These are phyloP conservation scores for Begonia fuchsioides DNA, from an alignment of 306 rosid genomes.

Conservation along the genomic window DNA sequence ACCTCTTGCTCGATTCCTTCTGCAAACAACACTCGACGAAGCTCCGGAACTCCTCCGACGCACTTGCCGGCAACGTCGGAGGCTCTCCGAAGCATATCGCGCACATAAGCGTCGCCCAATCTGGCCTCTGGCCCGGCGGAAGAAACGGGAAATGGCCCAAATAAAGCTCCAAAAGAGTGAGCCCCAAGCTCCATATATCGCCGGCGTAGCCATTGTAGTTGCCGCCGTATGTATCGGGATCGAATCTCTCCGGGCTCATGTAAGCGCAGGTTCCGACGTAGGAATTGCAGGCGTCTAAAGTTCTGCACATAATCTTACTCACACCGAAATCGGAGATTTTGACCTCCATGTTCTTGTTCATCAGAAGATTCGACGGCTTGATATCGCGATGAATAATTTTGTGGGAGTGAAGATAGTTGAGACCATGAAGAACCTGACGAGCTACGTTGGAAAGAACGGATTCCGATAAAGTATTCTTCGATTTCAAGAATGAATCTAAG, in stretches of 20 bases:
- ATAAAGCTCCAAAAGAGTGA: slow-evolving; percentile 69
- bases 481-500: slow-evolving; percentile 27
- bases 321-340: slow-evolving; percentile 92
- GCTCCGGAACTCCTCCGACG: slow-evolving; percentile 39
- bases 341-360: slow-evolving; percentile 36
- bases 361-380: slow-evolving; percentile 63
- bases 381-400: slow-evolving; percentile 79
- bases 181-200: slow-evolving; percentile 85
- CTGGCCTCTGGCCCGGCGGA: slow-evolving; percentile 76
- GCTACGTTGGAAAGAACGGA: slow-evolving; percentile 33
- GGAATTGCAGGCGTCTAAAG: slow-evolving; percentile 62
- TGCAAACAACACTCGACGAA: slow-evolving; percentile 65
- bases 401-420: slow-evolving; percentile 59
- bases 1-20: slow-evolving; percentile 64
- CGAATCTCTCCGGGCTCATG: slow-evolving; percentile 95
- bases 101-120: slow-evolving; percentile 84
- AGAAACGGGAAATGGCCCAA: slow-evolving; percentile 84
- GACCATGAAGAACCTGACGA: slow-evolving; percentile 54
- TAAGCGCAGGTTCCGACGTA: slow-evolving; percentile 94
- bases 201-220: slow-evolving; percentile 67
- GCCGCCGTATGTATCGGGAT: slow-evolving; percentile 71
- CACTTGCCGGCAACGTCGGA: slow-evolving; percentile 43
- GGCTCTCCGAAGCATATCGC: slow-evolving; percentile 81
- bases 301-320: slow-evolving; percentile 56
- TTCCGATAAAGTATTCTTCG: slow-evolving; percentile 47